Base-by-base conservation (phyloP, 305 asterid species). In the Stenogyne calaminthoides region DNA sequence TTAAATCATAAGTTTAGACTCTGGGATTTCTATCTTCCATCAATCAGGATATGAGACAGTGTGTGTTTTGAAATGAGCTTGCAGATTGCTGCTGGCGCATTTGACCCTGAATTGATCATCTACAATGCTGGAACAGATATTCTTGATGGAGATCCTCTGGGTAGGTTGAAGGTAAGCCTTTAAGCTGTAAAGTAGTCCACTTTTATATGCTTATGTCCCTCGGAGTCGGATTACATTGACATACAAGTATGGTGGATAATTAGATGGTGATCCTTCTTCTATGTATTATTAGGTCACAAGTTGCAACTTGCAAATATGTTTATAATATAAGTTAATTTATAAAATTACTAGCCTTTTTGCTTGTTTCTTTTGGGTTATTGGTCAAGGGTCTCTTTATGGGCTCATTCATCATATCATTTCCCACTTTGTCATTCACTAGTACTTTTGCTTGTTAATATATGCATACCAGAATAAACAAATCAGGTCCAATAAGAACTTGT, bases 51-150 rank as follows among this genome's bases (percentile, higher is more conserved):
- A 15, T 37, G 20, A 52, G 70, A 64, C 51, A 64, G 25, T 39
- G 32, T 65, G 47, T 75, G 18, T 55, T 34, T 67, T 80, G 54
- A 39, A 55, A 72, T 71, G 78, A 73, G 69, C 57, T 64, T 74
- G 69, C 80, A 94, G 98, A 89, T 94, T 76, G 93, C 95, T 46
- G 83, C 85, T 46, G 72, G 75, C 37, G 80, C 86, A 55, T 90
- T 88, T 76, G 76, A 76, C 75, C 97, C 99, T 39, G 96, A 90
- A 81, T 76, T 94, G 84, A 84, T 94, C 59, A 78, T 94, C 58
- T 94, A 91, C 82, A 94, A 91, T 82, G 99, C 97, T 69, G 99
- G 99, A 40, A 91, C 99, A 29, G 99, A 94, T 80, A 88, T 92
- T 77, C 80, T 92, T 74, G 95, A 87, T 76, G 99, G 99, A 69